These are phyloP conservation scores for Mucor circinelloides DNA, from an alignment of 371 early-diverging fungal species.

Conservation along the genomic window DNA sequence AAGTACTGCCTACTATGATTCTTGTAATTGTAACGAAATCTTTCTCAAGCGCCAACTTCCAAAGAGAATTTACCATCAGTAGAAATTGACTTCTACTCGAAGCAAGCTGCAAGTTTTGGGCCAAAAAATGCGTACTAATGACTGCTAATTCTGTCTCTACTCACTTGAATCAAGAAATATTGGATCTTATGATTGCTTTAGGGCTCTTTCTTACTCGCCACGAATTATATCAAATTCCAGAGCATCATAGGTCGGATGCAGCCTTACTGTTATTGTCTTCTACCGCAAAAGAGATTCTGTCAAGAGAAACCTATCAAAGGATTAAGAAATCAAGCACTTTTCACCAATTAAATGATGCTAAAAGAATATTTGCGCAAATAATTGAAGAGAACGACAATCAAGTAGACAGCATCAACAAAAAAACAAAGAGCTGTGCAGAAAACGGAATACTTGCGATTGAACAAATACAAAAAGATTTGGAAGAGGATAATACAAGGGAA, in stretches of 20 bases:
- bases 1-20: constrained; percentile 14
- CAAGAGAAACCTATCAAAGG: constrained; percentile 8
- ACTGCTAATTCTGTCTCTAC: constrained; percentile 5
- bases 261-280: constrained; percentile 5
- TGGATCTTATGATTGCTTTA: constrained; percentile 11
- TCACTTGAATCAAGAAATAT: constrained; percentile 8
- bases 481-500: background rate
- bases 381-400: no score
- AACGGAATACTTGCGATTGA: background rate
- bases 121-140: constrained; percentile 12
- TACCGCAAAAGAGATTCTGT: constrained; percentile 13
- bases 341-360: no score
- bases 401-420: no score
- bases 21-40: constrained; percentile 9
- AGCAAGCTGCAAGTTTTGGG: constrained; percentile 19
- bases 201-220: constrained; percentile 13
- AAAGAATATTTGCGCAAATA: no score
- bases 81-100: constrained; percentile 1
- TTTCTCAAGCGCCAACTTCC: constrained; percentile 1
- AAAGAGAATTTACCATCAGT: constrained; percentile 9
- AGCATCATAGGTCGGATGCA: constrained; percentile 8
- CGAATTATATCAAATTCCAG: constrained; percentile 7
- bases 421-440: no score
- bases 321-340: background rate
- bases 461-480: background rate